Conservation (phyloP, 176 grass and related monocot species). For the Carex pumila region DNA sequence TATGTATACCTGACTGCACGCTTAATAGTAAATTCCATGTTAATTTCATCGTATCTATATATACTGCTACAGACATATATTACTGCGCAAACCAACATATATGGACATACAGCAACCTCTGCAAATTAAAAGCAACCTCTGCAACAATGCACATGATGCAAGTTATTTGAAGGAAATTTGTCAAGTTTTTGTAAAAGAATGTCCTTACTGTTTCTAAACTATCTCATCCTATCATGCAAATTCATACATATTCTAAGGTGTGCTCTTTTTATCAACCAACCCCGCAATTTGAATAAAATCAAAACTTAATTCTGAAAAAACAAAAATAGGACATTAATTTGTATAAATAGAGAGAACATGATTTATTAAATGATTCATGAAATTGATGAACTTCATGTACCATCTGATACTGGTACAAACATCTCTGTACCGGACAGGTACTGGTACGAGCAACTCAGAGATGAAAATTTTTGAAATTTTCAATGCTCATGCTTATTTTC, state of each 20-base stretch:
- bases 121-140: no score
- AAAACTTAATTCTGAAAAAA: conserved; percentile 21
- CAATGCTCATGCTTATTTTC: no score
- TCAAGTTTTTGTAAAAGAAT: no score
- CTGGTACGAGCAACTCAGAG: no score
- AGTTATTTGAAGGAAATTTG: no score
- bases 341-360: background rate
- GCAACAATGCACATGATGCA: no score
- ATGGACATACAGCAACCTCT: background rate
- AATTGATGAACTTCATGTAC: conserved; percentile 26
- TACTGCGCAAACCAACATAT: background rate
- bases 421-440: no score
- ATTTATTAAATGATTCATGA: no score
- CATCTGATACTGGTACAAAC: no score
- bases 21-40: background rate
- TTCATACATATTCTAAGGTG: conserved; percentile 51
- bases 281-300: conserved; percentile 37
- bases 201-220: conserved; percentile 60
- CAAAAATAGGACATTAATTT: background rate
- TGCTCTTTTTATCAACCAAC: conserved; percentile 76
- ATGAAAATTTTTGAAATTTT: no score
- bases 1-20: background rate
- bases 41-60: background rate
- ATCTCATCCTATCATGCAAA: conserved; percentile 79
- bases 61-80: background rate